These are phyloP conservation scores for Entomortierella lignicola DNA, from an alignment of 192 early-diverging fungal genomes.

Conservation along the genomic window DNA sequence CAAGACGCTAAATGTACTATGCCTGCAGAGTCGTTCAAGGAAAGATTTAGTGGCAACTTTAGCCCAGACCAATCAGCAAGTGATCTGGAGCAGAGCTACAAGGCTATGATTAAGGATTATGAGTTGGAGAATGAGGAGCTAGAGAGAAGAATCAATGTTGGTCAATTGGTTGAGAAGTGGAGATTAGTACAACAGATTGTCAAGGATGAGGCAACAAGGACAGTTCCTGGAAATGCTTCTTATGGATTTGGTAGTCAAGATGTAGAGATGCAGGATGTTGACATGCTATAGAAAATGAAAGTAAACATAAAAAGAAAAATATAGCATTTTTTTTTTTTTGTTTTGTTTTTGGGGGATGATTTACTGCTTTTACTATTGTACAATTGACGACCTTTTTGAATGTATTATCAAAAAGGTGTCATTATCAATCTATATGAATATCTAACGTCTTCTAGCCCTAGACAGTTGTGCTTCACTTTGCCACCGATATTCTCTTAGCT, in stretches of 20 bases:
- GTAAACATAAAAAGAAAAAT: neutral
- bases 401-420: no score
- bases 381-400: neutral
- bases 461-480: slow-evolving; percentile 64
- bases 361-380: neutral
- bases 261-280: slow-evolving; percentile 20
- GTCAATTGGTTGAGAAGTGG: slow-evolving; percentile 38
- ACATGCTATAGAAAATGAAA: slow-evolving; percentile 8
- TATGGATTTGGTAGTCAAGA: slow-evolving; percentile 1
- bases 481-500: slow-evolving; percentile 67
- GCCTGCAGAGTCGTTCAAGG: slow-evolving; percentile 29
- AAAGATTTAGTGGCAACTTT: slow-evolving; percentile 10
- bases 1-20: slow-evolving; percentile 29
- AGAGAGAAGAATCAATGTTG: slow-evolving; percentile 19
- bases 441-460: slow-evolving; percentile 45
- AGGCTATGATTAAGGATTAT: slow-evolving; percentile 31
- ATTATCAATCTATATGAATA: neutral
- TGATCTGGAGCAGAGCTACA: slow-evolving; percentile 5
- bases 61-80: neutral
- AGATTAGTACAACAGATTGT: slow-evolving; percentile 27
- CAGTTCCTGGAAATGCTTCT: neutral
- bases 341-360: neutral
- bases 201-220: slow-evolving; percentile 11
- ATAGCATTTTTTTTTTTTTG: neutral
- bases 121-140: slow-evolving; percentile 41